Base-by-base conservation (phyloP, 192 early-diverging fungal genomes). In the Oehlia diaphana region DNA sequence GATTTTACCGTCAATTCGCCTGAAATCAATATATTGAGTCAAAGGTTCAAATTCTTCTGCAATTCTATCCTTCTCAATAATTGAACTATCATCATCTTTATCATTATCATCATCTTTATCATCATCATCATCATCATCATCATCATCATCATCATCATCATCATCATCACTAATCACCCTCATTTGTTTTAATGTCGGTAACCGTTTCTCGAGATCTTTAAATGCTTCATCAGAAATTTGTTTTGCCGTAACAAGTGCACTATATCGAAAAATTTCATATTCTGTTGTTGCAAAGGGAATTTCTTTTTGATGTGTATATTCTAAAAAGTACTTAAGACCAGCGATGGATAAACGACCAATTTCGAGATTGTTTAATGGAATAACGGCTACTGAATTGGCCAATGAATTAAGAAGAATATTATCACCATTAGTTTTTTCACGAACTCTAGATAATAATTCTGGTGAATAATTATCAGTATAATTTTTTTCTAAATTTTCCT, bases 381-480 rank as follows among this genome's bases (percentile, higher is more conserved):
- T 35, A n/a, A 9, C 9, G 1, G 75, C 63, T 9, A 77, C 37
- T 5, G 6, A 5, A 9, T 44, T 2, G 47, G n/a, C 4, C 7
- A 74, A 37, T 35, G 50, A 21, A n/a, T 74, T 62, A n/a, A 74
- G 31, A 13, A 74, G 28, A 62, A 37, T 16, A 74, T 31, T 58
- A 28, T 74, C 26, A 7, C 19, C 19, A 63, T 47, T 10, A 2
- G 44, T 47, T 12, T 21, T 31, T 19, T 5, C 10, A 74, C 28
- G 9, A 8, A n/a, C 16, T 37, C 37, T 58, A 10, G 73, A 61
- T 39, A 74, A 62, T n/a, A 74, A 61, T 21, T 61, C 42, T n/a
- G 58, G 50, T 8, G 73, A n/a, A 10, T 16, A 33, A 28, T 26
- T 66, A 49, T 72, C 19, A 3, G 16, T 42, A 47, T 72, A 14